phyloP scores from a whole-genome alignment of 768 basidiomycete species.

The Kwoniella sp. region DNA sequence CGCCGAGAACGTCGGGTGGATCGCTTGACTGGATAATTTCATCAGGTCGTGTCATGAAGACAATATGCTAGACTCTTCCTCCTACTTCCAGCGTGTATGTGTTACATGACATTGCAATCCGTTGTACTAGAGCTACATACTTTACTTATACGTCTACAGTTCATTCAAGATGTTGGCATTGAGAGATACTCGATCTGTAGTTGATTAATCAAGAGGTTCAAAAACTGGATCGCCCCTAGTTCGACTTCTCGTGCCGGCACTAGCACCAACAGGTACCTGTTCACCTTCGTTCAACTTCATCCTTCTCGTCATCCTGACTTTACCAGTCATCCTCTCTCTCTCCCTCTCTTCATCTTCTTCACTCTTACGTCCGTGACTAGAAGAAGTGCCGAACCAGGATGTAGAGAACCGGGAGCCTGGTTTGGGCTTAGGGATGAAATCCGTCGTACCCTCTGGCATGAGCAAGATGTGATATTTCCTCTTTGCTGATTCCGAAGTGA shows the following conservation, averaged over 20 bases:
- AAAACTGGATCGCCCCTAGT: conserved; percentile 25
- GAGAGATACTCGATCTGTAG: no score
- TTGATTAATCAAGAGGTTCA: conserved; percentile 27
- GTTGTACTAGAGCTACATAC: no score
- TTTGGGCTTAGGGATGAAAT: conserved; percentile 43
- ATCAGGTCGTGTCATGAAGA: no score
- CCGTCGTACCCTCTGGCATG: conserved; percentile 49
- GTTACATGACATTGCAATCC: no score
- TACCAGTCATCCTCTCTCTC: conserved; percentile 31
- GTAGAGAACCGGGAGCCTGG: conserved; percentile 21
- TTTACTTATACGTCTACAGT: no score
- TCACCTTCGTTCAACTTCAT: conserved; percentile 50
- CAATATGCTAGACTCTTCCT: no score
- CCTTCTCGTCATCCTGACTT: conserved; percentile 44
- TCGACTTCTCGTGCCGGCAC: conserved; percentile 14
- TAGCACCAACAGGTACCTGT: conserved; percentile 5
- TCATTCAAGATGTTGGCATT: no score
- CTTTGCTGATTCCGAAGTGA: conserved; percentile 23
- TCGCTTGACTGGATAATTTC: no score
- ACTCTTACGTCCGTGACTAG: conserved; percentile 1
- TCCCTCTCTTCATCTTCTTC: conserved; percentile 36
- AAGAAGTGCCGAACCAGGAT: conserved; percentile 35
- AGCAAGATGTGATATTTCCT: conserved; percentile 50
- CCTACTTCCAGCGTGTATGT: no score
- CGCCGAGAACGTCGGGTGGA: no score